Conservation (phyloP, 2,329 filamentous ascomycete species). For the Colletotrichum sansevieriae region DNA sequence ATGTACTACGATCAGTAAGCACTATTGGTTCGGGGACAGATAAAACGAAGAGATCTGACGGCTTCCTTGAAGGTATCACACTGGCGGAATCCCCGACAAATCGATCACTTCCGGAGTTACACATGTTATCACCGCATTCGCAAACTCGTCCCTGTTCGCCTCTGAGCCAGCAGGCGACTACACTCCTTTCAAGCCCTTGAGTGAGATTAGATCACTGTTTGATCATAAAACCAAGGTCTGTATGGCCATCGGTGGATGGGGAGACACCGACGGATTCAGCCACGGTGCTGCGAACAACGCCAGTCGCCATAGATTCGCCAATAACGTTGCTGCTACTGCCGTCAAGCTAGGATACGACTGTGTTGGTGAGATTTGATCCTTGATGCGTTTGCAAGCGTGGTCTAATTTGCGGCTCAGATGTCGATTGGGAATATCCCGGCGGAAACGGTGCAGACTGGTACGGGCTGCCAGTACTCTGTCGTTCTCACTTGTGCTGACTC, state of each 20-base stretch:
- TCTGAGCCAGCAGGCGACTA: constrained; percentile 54
- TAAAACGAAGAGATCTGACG: constrained; percentile 1
- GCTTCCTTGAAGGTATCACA: constrained; percentile 54
- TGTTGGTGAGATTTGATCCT: constrained; percentile 56
- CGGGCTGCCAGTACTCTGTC: no score
- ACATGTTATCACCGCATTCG: constrained; percentile 69
- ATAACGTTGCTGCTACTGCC: constrained; percentile 68
- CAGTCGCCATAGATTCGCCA: constrained; percentile 65
- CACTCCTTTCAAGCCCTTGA: constrained; percentile 66
- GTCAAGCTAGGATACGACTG: constrained; percentile 70
- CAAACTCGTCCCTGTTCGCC: constrained; percentile 63
- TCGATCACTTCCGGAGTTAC: constrained; percentile 60
- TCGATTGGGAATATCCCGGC: constrained; percentile 75
- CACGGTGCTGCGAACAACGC: constrained; percentile 60
- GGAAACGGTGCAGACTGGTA: constrained; percentile 77
- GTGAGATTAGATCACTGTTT: constrained; percentile 65
- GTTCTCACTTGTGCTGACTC: no score
- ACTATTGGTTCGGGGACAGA: not conserved
- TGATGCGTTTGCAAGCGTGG: not conserved
- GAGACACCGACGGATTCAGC: constrained; percentile 69
- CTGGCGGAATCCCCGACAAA: constrained; percentile 50
- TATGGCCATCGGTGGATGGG: constrained; percentile 77
- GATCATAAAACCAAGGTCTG: constrained; percentile 67
- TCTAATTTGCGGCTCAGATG: constrained; percentile 56
- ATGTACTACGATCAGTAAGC: constrained; percentile 64